Conservation (phyloP, 768 basidiomycete species). For the Hericium rajendrae region DNA sequence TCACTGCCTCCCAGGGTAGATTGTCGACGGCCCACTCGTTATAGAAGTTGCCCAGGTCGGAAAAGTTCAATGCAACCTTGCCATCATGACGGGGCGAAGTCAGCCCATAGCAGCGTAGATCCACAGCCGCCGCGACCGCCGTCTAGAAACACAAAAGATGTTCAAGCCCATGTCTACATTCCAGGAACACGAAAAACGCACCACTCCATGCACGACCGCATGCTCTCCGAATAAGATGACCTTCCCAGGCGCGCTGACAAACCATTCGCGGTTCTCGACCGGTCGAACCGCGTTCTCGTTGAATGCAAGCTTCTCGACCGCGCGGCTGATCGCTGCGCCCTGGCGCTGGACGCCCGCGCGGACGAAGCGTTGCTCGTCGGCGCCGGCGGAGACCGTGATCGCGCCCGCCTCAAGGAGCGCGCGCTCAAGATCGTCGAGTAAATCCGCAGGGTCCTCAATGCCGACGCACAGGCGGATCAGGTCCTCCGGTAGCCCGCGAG, state of each 20-base stretch:
- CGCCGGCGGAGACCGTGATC: conserved; percentile 46
- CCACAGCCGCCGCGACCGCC: conserved; percentile 90
- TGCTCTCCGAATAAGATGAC: conserved; percentile 98
- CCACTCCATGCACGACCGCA: conserved; percentile 94
- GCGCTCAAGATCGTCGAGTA: conserved; percentile 90
- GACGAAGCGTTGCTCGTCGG: conserved; percentile 40
- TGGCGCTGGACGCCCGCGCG: conserved; percentile 28
- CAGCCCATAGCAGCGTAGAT: conserved; percentile 89
- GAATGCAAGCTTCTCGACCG: conserved; percentile 58
- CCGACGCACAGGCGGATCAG: conserved; percentile 97
- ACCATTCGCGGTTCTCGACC: conserved; percentile 49
- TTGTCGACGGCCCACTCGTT: conserved; percentile 71
- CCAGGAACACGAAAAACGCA: conserved; percentile 33
- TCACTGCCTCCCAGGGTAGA: conserved; percentile 74
- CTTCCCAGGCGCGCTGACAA: conserved; percentile 94
- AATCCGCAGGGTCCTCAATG: conserved; percentile 89
- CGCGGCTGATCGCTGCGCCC: conserved; percentile 36
- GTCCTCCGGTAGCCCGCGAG: conserved; percentile 95
- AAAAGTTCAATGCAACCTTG: conserved; percentile 65
- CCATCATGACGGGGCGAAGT: conserved; percentile 65
- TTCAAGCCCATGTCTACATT: conserved; percentile 1
- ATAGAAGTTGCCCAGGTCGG: conserved; percentile 70
- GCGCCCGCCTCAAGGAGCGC: conserved; percentile 90
- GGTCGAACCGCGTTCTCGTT: conserved; percentile 16
- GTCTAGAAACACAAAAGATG: conserved; percentile 39